These are phyloP conservation scores for Grigorovia transvaalensis DNA, from an alignment of 805 yeast species.

Conservation along the genomic window DNA sequence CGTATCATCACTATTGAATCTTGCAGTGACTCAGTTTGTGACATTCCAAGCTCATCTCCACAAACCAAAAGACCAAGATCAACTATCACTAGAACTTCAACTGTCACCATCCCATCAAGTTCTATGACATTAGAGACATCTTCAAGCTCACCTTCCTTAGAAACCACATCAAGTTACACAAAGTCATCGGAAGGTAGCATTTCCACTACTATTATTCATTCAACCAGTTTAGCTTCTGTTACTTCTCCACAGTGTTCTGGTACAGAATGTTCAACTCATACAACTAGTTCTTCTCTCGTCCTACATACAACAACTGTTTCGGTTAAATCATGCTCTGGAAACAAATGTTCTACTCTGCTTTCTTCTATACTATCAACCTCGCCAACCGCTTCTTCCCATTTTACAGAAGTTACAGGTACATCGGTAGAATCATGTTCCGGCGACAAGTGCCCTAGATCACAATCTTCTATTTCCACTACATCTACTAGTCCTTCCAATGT, in stretches of 20 bases:
- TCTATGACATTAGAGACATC: neutral
- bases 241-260: neutral
- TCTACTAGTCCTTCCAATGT: neutral
- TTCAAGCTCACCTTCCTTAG: neutral
- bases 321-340: neutral
- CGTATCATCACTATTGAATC: conserved; percentile 4
- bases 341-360: neutral
- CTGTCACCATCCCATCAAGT: neutral
- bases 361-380: neutral
- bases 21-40: conserved; percentile 4
- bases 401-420: too few species aligned
- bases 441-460: too few species aligned
- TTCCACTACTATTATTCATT: neutral
- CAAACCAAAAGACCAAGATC: neutral
- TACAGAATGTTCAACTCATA: neutral
- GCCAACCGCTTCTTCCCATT: too few species aligned
- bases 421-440: too few species aligned
- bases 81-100: neutral
- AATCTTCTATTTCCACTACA: too few species aligned
- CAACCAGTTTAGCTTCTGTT: neutral
- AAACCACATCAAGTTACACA: neutral
- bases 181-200: neutral
- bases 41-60: neutral
- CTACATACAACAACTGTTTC: neutral
- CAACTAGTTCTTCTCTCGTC: neutral